Evolutionary conservation across 495 filamentous ascomycete genomes (phyloP).

Genomic region (Tuber aestivum): DNA sequence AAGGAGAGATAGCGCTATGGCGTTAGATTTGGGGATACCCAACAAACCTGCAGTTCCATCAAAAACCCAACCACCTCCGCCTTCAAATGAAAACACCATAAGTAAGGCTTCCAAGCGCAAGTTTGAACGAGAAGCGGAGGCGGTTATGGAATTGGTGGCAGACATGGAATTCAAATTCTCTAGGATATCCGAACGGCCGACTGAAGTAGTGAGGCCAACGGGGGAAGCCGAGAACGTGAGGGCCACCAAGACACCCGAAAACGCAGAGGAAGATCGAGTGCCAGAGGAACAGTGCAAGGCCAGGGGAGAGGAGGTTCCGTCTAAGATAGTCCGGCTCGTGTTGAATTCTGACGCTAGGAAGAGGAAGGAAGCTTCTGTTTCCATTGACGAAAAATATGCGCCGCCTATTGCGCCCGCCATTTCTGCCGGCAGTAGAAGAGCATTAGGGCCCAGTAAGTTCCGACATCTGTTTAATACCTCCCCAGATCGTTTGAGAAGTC

Average conservation of each 20-base stretch:
- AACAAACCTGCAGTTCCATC: conserved; percentile 9
- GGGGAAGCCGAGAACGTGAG: neutral
- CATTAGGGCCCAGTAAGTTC: conserved; percentile 57
- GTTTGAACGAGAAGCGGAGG: conserved; percentile 5
- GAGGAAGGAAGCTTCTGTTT: neutral
- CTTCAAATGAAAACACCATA: conserved; percentile 1
- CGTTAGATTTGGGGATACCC: conserved; percentile 10
- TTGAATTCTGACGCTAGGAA: neutral
- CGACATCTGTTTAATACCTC: conserved; percentile 12
- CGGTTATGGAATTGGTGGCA: conserved; percentile 7
- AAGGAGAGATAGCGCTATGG: conserved; percentile 28
- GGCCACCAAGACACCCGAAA: neutral
- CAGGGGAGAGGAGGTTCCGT: conserved; percentile 10
- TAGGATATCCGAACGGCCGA: conserved; percentile 18
- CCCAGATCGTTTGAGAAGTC: neutral
- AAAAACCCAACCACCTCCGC: conserved; percentile 12
- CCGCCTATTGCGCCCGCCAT: conserved; percentile 1
- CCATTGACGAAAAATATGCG: neutral
- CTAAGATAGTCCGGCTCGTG: conserved; percentile 9
- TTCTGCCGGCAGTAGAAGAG: conserved; percentile 46
- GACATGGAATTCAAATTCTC: conserved; percentile 29
- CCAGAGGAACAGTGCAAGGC: neutral
- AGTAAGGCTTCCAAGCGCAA: neutral
- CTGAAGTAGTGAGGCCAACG: conserved; percentile 3
- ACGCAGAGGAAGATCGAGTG: neutral